Base-by-base conservation (phyloP, 2,329 filamentous ascomycete genomes). In the Septoria linicola region DNA sequence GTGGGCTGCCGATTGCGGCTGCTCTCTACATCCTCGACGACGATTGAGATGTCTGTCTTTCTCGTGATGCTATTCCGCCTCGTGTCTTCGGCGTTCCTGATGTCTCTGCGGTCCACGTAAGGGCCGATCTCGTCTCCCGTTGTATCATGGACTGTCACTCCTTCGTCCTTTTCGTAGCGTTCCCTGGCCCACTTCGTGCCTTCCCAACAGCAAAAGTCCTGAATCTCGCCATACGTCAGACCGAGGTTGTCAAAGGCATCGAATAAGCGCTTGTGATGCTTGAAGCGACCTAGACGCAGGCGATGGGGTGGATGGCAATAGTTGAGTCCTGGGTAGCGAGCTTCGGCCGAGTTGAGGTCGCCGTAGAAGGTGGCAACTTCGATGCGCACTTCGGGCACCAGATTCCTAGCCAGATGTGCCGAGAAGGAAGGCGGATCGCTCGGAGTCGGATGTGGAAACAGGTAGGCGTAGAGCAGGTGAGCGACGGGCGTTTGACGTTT, bases 181-280 rank as follows among this genome's bases (percentile, higher is more conserved):
- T 90, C 85, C 66, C 89, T 85, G 55, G 88, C 88, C 87, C 87
- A 91, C 55, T 84, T 83, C 8, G 87, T 91, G 51, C 87, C 87
- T 72, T 91, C 87, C 87, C 87, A 92, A 64, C 87, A 85, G 52
- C 87, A 90, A 66, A 91, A 75, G 41, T 76, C 75, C 47, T 81
- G 77, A 60, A 92, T 88, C 67, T 92, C 87, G 61, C 76, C 73
- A 51, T 80, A 73, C 6, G 87, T 92, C 32, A 91, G 75, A 36
- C 77, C 78, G 19, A 91, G 76, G 20, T 70, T 73, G 69, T 90
- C 85, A 63, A 92, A 89, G 21, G 87, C 85, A 34, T 83, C 80
- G 69, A 92, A 91, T 10, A 92, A 79, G 51, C 84, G 80, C 55
- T 82, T 79, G 69, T 92, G 87, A 81, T 88, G 89, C 13, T 79